Base-by-base conservation (phyloP, 495 filamentous ascomycete species). In the Saxispiralis lemnorum region DNA sequence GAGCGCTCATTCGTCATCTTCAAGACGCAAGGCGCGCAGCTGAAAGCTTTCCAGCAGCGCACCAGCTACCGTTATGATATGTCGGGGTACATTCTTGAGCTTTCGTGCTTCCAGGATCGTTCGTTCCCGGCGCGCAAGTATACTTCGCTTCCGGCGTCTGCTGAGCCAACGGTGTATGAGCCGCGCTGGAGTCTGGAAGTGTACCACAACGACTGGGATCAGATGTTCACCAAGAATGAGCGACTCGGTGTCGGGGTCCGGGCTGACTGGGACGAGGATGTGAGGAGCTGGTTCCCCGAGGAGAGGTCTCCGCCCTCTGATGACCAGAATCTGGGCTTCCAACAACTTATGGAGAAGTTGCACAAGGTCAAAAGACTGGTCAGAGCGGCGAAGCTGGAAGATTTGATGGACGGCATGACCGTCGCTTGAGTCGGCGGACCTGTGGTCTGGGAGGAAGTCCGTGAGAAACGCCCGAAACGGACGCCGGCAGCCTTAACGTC, bases 101-200 rank as follows among this genome's bases (percentile, higher is more conserved):
- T 56, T 16, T 24, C 31, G 7, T 45, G 41, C 13, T 46, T 49
- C 24, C 51, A 56, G 19, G 31, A 48, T 24, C 44, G 45, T 17
- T 19, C 18, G 14, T 19, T 30, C 24, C 12, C 20, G 28, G 7
- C 10, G 0, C 2, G 28, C 33, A 28, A 4, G 24, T 28, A 5
- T 9, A 28, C 24, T 9, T 28, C 24, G 24, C 4, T 28, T 28
- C 24, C 4, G 9, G 24, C 24, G 24, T 28, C 24, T 28, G 24
- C 24, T 28, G 24, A 28, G 38, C 16, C 20, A 19, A 17, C 14
- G 2, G n/a, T 48, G 4, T 35, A 46, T 31, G 51, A 56, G 36
- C 51, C 54, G 19, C 50, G 51, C 16, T 56, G 51, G 51, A 47
- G 36, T 31, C n/a, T 56, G 3, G 42, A 24, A n/a, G 37, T 56